Base-by-base conservation (phyloP, 805 yeast genomes). In the Maudiozyma bulderi region DNA sequence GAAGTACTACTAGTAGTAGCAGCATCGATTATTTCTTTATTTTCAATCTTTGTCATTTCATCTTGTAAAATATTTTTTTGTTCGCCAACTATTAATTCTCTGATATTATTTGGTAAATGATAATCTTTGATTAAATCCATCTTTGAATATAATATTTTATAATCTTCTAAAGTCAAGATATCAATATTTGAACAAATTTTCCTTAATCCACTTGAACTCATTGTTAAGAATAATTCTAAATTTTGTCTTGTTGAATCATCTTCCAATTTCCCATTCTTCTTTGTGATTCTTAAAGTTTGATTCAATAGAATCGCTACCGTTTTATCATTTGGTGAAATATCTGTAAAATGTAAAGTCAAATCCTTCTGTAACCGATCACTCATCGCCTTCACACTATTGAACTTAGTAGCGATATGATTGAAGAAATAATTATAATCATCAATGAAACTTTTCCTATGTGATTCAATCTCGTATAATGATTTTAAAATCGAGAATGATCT, bases 341-440 rank as follows among this genome's bases (percentile, higher is more conserved):
- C 61, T 2, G 67, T 59, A 46, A 72, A 69, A 42, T 59, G 55
- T 0, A 57, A 55, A 42, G 76, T 72, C 9, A 82, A 67, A 20
- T 77, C 78, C 3, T 55, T 49, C 10, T 58, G 53, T 4, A 77
- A 60, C 5, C 70, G 52, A 0, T 70, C 65, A 9, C 71, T 65
- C 15, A 74, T 71, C 40, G 67, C 66, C 35, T 65, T 66, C 0
- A 81, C 64, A 20, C 52, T 52, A 6, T 48, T 53, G 31, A 48
- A 45, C 11, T 52, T 63, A 8, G 48, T 47, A 8, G 53, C 54
- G 28, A 50, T 49, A n/a, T 52, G 51, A 26, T 52, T 44, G 45
- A 87, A 66, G 62, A 80, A 86, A 58, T 78, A 78, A 67, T 87
- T 86, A 52, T 84, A 72, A 37, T 86, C 85, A 55, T 81, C 80